phyloP scores from a whole-genome alignment of 768 basidiomycete genomes.

The Leccinum variicolor region DNA sequence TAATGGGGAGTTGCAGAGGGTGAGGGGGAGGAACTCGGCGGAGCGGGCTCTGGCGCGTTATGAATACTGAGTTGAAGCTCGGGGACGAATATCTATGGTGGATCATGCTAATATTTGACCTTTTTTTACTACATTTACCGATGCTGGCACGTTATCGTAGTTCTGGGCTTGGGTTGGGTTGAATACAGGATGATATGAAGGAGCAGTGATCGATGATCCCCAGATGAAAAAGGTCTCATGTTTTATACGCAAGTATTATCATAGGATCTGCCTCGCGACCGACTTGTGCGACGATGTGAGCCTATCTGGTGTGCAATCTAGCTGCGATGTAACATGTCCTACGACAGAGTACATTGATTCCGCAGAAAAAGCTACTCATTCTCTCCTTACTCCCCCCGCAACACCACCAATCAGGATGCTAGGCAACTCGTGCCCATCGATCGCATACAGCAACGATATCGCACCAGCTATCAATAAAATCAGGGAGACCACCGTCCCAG shows the following conservation, averaged over 20 bases:
- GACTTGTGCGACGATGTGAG: not conserved
- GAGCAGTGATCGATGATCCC: no score
- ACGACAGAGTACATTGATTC: constrained; percentile 2
- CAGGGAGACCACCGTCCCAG: constrained; percentile 64
- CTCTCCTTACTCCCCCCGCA: constrained; percentile 47
- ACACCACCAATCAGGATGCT: constrained; percentile 67
- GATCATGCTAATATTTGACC: not conserved
- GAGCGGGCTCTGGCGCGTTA: not conserved
- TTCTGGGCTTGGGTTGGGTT: no score
- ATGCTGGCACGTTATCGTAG: not conserved
- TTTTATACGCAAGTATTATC: not conserved
- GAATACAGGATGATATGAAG: no score
- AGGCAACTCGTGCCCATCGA: constrained; percentile 65
- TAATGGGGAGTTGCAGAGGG: constrained; percentile 10
- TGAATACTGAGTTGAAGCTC: not conserved
- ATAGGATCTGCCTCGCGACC: not conserved
- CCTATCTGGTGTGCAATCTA: not conserved
- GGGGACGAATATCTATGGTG: not conserved
- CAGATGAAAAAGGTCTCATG: not conserved
- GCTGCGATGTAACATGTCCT: not conserved
- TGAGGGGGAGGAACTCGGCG: not conserved
- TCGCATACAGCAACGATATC: constrained; percentile 58
- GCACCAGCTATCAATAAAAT: constrained; percentile 66
- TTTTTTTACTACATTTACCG: not conserved
- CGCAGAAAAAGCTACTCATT: constrained; percentile 31